phyloP scores from a whole-genome alignment of 257 asterid genomes.

The Fraxinus anomala region DNA sequence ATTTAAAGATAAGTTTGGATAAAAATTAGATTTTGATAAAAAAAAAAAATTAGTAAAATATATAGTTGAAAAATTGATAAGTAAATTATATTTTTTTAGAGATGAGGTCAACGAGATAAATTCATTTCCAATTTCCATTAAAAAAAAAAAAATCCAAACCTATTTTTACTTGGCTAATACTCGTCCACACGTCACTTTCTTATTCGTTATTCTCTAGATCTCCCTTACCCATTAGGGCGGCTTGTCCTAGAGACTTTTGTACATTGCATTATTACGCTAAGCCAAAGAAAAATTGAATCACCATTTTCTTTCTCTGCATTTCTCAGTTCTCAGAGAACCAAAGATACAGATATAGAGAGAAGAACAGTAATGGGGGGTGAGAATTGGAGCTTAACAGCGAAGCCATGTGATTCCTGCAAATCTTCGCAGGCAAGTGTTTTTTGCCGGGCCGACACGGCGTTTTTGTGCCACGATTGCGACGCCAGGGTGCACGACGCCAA shows the following conservation, averaged over 20 bases:
- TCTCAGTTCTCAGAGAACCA: neutral
- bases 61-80: no score
- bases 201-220: slow-evolving; percentile 2
- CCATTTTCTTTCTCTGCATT: neutral
- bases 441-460: slow-evolving; percentile 31
- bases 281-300: neutral
- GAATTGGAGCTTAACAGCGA: slow-evolving; percentile 28
- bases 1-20: no score
- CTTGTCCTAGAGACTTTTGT: neutral
- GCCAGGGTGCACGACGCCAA: slow-evolving; percentile 25
- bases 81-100: no score
- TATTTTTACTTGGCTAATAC: slow-evolving; percentile 1
- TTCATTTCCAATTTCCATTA: neutral
- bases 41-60: no score
- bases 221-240: neutral
- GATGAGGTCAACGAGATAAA: no score
- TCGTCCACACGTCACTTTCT: neutral
- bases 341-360: neutral
- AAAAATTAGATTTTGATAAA: no score
- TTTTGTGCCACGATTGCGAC: slow-evolving; percentile 26
- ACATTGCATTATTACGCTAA: neutral
- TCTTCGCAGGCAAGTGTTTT: slow-evolving; percentile 24
- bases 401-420: slow-evolving; percentile 28
- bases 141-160: no score
- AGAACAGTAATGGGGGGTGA: neutral